Evolutionary conservation across 2,329 filamentous ascomycete species (phyloP), one percentile per base, ranked within the genome.

Genomic region (Arachnomyces sp.): DNA sequence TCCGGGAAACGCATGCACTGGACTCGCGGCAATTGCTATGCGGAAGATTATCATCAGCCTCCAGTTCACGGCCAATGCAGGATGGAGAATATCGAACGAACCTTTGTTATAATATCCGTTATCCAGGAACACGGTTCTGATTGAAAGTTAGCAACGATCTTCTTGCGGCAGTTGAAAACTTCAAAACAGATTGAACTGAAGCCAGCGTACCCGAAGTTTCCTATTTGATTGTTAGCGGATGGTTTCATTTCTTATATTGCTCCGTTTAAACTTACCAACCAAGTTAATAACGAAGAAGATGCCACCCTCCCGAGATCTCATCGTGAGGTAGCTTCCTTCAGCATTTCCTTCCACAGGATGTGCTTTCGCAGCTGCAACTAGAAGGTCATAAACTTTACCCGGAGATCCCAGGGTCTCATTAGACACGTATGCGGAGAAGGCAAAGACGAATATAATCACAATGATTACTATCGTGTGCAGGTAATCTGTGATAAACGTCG

Each of bases 281-380:
- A 86, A 82, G 63, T 93, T 93, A 65, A 93, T 93, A 29, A 93
- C 80, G 62, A 94, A 94, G 71, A 94, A 94, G 42, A 92, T 85
- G 31, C 78, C 85, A 4, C 88, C 88, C 52, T 90, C 81, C 43
- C 75, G 77, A 2, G 82, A 87, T 42, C 75, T 71, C 87, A 95
- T 93, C 0, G 88, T 95, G 12, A 95, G 67, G 52, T 94, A 95
- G 53, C 82, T 87, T 11, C 88, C 88, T 6, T 79, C 75, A 0
- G 80, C 74, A 59, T 95, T 95, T 7, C 88, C 87, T 0, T 76
- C 74, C 1, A 94, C 83, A 0, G 88, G 88, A 50, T 92, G 84
- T 4, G 66, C 61, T 3, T 72, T 62, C 0, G 84, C 75, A 0
- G 86, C 86, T 34, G 80, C 70, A 0, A 82, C 73, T 2, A 95